These are phyloP conservation scores for Phytophthora agathidicida DNA, from an alignment of 352 stramenopile species.

Conservation along the genomic window DNA sequence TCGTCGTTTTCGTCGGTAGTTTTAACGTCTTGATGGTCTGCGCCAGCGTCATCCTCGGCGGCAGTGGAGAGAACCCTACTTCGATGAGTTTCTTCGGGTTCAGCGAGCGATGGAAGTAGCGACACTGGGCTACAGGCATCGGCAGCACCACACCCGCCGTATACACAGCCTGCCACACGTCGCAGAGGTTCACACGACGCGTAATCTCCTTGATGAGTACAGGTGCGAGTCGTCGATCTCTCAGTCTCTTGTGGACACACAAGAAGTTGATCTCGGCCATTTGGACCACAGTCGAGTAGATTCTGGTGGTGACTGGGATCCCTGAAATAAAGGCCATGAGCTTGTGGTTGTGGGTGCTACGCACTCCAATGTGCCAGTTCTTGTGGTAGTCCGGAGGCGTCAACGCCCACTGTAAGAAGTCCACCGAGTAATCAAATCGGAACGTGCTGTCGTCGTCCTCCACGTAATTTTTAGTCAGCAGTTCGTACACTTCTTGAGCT, in stretches of 20 bases:
- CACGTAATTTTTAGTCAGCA: conserved; percentile 99
- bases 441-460: conserved; percentile 99
- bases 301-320: conserved; percentile 88
- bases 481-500: conserved; percentile 94
- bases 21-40: conserved; percentile 92
- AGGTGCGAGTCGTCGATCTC: conserved; percentile 95
- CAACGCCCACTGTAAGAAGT: conserved; percentile 92
- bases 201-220: conserved; percentile 99
- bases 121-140: conserved; percentile 92
- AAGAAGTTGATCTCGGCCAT: conserved; percentile 99
- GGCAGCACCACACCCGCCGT: conserved; percentile 97
- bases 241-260: conserved; percentile 99
- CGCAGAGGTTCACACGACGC: conserved; percentile 94
- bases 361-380: conserved; percentile 97
- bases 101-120: conserved; percentile 98
- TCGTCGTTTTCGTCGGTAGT: conserved; percentile 57
- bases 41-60: conserved; percentile 94
- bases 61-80: conserved; percentile 95
- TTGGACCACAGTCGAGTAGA: conserved; percentile 55
- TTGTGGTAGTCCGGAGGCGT: conserved; percentile 93
- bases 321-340: conserved; percentile 98
- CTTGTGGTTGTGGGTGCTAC: conserved; percentile 89
- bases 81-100: conserved; percentile 99
- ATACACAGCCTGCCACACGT: conserved; percentile 97
- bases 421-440: conserved; percentile 91